phyloP scores from a whole-genome alignment of 371 early-diverging fungal species.

The Actinomucor elegans region DNA sequence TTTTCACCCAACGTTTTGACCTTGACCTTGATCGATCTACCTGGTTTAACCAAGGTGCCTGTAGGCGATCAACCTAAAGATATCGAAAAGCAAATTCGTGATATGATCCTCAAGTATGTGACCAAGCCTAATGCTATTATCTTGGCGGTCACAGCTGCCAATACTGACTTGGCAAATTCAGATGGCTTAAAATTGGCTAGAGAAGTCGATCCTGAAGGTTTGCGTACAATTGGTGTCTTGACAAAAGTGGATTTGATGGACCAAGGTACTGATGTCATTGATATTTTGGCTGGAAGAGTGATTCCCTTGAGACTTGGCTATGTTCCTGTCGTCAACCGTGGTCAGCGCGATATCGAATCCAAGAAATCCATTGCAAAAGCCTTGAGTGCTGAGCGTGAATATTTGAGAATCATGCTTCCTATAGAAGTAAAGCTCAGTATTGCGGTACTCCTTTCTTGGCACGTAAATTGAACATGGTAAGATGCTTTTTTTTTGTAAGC shows the following conservation, averaged over 20 bases:
- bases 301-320: constrained; percentile 95
- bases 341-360: constrained; percentile 93
- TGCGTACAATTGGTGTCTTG: constrained; percentile 98
- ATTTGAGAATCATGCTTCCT: constrained; percentile 95
- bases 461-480: constrained; percentile 91
- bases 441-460: constrained; percentile 99
- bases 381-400: constrained; percentile 85
- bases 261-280: constrained; percentile 97
- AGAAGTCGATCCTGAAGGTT: constrained; percentile 97
- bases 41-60: constrained; percentile 97
- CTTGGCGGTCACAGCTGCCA: constrained; percentile 96
- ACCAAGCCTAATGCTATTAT: constrained; percentile 95
- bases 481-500: too few relatives aligned
- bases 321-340: constrained; percentile 95
- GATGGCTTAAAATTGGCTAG: constrained; percentile 96
- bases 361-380: constrained; percentile 89
- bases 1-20: constrained; percentile 96
- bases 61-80: constrained; percentile 99
- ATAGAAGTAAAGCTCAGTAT: constrained; percentile 93
- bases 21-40: constrained; percentile 97
- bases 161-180: constrained; percentile 98
- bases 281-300: constrained; percentile 96
- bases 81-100: constrained; percentile 96
- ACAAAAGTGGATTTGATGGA: constrained; percentile 99
- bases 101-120: constrained; percentile 96